A percentile compares a stretch with the other conserved stretches of the same genome.
Evolutionary conservation across 805 yeast genomes (phyloP).

Genomic region (Brettanomyces bruxellensis): DNA sequence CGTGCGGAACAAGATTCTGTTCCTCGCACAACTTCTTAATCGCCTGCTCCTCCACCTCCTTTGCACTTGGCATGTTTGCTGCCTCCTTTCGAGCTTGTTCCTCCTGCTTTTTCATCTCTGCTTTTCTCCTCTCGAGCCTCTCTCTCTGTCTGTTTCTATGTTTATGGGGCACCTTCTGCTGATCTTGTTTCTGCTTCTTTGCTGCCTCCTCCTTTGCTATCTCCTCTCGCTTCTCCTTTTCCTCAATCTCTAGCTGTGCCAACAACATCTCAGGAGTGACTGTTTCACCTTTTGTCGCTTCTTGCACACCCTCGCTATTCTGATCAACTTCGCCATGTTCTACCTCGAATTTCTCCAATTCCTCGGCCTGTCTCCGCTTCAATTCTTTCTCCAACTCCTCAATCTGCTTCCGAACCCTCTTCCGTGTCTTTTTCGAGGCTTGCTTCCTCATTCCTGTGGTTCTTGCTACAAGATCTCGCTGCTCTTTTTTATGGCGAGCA

Average conservation of each 20-base stretch:
- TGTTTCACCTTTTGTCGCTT: slow-evolving; percentile 26
- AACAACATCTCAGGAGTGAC: slow-evolving; percentile 60
- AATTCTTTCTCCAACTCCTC: slow-evolving; percentile 49
- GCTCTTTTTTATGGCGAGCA: slow-evolving; percentile 61
- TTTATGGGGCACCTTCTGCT: slow-evolving; percentile 21
- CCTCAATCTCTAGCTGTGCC: slow-evolving; percentile 42
- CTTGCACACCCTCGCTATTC: slow-evolving; percentile 23
- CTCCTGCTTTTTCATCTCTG: slow-evolving; percentile 50
- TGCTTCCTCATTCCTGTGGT: slow-evolving; percentile 74
- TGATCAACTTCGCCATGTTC: slow-evolving; percentile 12
- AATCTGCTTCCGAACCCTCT: slow-evolving; percentile 54
- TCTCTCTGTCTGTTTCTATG: slow-evolving; percentile 77
- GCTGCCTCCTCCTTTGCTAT: background rate
- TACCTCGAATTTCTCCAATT: slow-evolving; percentile 26
- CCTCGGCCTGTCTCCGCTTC: slow-evolving; percentile 44
- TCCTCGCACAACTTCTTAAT: slow-evolving; percentile 44
- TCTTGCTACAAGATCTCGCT: slow-evolving; percentile 53
- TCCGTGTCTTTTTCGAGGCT: slow-evolving; percentile 71
- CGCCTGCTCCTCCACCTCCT: slow-evolving; percentile 63
- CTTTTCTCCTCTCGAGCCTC: slow-evolving; percentile 66
- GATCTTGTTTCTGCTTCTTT: slow-evolving; percentile 3
- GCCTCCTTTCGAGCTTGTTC: slow-evolving; percentile 72
- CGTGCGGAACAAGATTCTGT: slow-evolving; percentile 45
- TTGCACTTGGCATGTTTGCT: slow-evolving; percentile 49
- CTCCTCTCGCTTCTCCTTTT: slow-evolving; percentile 11